Percentiles rank a stretch among this genome's conserved stretches.
Conservation (phyloP, 768 basidiomycete genomes). For the Hygrocybe coccinea region DNA sequence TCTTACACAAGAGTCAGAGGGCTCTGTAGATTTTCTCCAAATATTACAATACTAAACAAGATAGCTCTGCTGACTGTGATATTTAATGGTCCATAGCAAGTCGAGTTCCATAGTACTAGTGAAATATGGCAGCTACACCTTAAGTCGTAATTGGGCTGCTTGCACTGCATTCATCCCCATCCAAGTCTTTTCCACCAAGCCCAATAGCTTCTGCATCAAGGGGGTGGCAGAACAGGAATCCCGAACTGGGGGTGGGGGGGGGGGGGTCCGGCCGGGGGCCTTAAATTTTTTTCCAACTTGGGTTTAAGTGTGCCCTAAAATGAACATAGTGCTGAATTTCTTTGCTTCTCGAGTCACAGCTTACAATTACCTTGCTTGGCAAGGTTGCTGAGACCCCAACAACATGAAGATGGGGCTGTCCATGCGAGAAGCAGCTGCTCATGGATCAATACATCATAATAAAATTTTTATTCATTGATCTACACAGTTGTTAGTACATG, state of each 20-base stretch:
- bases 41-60: background rate
- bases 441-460: too few relatives aligned
- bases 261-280: background rate
- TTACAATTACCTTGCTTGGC: too few relatives aligned
- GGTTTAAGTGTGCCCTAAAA: background rate
- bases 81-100: background rate
- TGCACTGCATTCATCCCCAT: slow-evolving; percentile 91
- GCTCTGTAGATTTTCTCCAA: slow-evolving; percentile 1
- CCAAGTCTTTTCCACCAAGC: slow-evolving; percentile 97
- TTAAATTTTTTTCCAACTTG: background rate
- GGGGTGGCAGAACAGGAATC: too few relatives aligned
- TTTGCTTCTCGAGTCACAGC: too few relatives aligned
- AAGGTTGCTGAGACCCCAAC: too few relatives aligned
- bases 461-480: background rate
- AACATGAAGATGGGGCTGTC: too few relatives aligned
- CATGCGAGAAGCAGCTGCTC: too few relatives aligned
- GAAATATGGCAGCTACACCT: slow-evolving; percentile 9
- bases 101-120: slow-evolving; percentile 14
- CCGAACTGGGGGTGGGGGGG: too few relatives aligned
- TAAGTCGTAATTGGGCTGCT: slow-evolving; percentile 66
- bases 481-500: background rate
- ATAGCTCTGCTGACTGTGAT: background rate
- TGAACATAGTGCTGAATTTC: background rate
- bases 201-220: too few relatives aligned
- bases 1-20: slow-evolving; percentile 7